Evolutionary conservation across 2,329 filamentous ascomycete species (phyloP), one percentile per base, ranked within the genome.

Genomic region (Paraphaeosphaeria sporulosa): DNA sequence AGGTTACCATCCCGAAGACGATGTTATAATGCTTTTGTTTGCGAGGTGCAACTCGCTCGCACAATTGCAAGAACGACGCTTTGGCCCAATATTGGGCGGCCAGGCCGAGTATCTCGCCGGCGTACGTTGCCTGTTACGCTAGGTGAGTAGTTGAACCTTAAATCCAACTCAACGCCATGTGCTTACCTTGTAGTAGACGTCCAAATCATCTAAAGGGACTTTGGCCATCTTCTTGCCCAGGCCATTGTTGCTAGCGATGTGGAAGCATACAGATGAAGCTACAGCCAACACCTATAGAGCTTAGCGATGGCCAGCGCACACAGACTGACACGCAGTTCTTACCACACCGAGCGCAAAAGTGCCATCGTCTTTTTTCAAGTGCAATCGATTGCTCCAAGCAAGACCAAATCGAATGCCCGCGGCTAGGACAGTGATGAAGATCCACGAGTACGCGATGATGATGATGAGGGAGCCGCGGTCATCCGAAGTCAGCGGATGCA

Each of bases 401-500:
- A 63, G 46, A 15, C 58, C 55, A 46, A 63, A 65, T 32, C 63
- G 58, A 51, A 65, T 60, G 1, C 47, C 13, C 4, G 54, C 48
- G n/a, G 59, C 51, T 30, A 65, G 55, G 7, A 46, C 19, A 17
- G 61, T 53, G 36, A 65, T 58, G 48, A 58, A 63, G 40, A 60
- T 61, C 57, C 59, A 65, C 30, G 58, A 58, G 48, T 64, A 65
- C 4, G 63, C 61, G 34, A 61, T 53, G 34, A 65, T 65, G 43
- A 63, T 60, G 57, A 65, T 50, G 8, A 65, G 59, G 32, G 63
- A 34, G 8, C 63, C 63, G 19, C 58, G 61, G 34, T 65, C 57
- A 34, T 65, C 56, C 15, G 46, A 32, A 17, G 38, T 64, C 17
- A 65, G 51, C 9, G 46, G 50, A 46, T 61, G 58, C 17, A 65